A percentile compares a stretch with the other conserved stretches of the same genome.
Conservation (phyloP, 192 early-diverging fungal genomes). For the Coemansia erecta region DNA sequence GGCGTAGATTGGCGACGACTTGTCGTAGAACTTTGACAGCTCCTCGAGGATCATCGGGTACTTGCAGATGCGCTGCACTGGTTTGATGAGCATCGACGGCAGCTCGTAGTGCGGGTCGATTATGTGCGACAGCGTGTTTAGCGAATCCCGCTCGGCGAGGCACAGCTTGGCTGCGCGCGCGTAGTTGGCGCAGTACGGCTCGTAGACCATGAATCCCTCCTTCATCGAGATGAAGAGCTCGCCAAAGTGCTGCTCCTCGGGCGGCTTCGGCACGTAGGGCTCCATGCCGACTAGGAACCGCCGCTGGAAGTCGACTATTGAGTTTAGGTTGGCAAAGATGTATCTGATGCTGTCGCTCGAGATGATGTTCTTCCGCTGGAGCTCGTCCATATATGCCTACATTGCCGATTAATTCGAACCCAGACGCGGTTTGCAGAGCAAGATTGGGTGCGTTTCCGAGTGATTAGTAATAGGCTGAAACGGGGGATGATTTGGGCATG, state of each 20-base stretch:
- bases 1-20: constrained; percentile 55
- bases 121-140: constrained; percentile 62
- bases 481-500: background rate
- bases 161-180: constrained; percentile 70
- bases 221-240: constrained; percentile 80
- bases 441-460: background rate
- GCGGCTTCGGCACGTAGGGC: constrained; percentile 63
- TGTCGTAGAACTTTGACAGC: constrained; percentile 63
- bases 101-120: constrained; percentile 86
- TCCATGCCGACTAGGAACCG: constrained; percentile 91
- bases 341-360: constrained; percentile 74
- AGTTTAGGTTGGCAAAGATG: constrained; percentile 91
- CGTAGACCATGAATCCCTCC: constrained; percentile 80
- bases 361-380: constrained; percentile 69
- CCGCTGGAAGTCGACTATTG: constrained; percentile 94
- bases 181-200: constrained; percentile 93
- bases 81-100: constrained; percentile 93
- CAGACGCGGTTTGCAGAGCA: background rate
- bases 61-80: constrained; percentile 96
- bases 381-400: constrained; percentile 70
- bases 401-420: background rate
- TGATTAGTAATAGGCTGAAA: background rate
- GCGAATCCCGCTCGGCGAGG: constrained; percentile 60
- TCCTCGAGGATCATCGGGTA: constrained; percentile 82
- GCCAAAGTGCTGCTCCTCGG: constrained; percentile 87